phyloP scores from a whole-genome alignment of 306 rosid species.

The Coriaria nepalensis region DNA sequence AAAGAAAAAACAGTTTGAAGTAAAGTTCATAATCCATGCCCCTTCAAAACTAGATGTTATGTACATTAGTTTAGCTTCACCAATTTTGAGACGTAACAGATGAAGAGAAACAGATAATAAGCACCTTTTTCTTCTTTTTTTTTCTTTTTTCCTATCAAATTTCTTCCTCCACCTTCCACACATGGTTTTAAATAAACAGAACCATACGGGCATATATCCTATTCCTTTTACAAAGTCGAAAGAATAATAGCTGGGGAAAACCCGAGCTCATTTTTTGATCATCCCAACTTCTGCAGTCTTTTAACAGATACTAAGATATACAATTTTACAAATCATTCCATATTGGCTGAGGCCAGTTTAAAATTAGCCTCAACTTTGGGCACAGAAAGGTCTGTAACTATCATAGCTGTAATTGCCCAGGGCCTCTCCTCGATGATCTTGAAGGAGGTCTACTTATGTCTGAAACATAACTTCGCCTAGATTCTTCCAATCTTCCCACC shows the following conservation, averaged over 20 bases:
- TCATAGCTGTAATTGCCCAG: slow-evolving; percentile 40
- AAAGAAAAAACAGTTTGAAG: too few relatives aligned
- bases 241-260: slow-evolving; percentile 52
- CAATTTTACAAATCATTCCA: slow-evolving; percentile 66
- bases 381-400: slow-evolving; percentile 19
- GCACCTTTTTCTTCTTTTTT: too few relatives aligned
- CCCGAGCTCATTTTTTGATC: slow-evolving; percentile 37
- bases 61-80: too few relatives aligned
- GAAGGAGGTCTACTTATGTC: slow-evolving; percentile 41
- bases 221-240: slow-evolving; percentile 41
- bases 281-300: slow-evolving; percentile 37
- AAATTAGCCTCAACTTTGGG: slow-evolving; percentile 16
- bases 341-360: slow-evolving; percentile 25
- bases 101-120: background rate
- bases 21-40: too few relatives aligned
- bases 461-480: slow-evolving; percentile 18
- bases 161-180: slow-evolving; percentile 30
- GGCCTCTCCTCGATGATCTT: slow-evolving; percentile 41
- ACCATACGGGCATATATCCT: slow-evolving; percentile 50
- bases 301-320: slow-evolving; percentile 53
- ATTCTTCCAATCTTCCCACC: slow-evolving; percentile 39
- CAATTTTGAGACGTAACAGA: background rate
- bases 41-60: too few relatives aligned
- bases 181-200: slow-evolving; percentile 58
- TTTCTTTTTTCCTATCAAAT: slow-evolving; percentile 19